These are phyloP conservation scores for Pouteria glomerata DNA, from an alignment of 148 eudicot species.

Conservation along the genomic window DNA sequence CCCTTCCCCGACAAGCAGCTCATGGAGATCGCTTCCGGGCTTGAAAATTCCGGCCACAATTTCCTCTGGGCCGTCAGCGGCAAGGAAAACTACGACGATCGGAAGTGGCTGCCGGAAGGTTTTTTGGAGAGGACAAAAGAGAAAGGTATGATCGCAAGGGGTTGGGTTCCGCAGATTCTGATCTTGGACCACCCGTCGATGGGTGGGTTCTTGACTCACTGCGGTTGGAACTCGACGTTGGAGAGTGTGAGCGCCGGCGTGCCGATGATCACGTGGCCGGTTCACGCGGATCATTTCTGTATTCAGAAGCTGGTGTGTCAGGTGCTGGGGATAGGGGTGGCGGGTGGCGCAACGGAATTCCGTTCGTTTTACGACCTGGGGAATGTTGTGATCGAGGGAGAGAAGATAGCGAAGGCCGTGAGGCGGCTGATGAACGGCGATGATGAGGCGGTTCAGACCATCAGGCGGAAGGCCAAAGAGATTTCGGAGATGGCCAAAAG, in stretches of 20 bases:
- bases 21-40: not conserved
- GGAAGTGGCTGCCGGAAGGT: too few relatives aligned
- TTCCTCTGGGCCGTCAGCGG: not conserved
- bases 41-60: not conserved
- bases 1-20: not conserved
- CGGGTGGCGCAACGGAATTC: not conserved
- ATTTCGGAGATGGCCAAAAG: not conserved
- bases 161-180: not conserved
- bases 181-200: not conserved
- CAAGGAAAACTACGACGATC: not conserved
- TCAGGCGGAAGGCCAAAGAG: not conserved
- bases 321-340: not conserved
- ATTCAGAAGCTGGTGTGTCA: not conserved
- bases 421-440: not conserved
- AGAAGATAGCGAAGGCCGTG: not conserved
- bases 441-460: not conserved
- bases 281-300: not conserved
- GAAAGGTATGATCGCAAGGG: too few relatives aligned
- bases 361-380: not conserved
- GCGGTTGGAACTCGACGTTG: too few relatives aligned
- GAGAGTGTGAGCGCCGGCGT: not conserved
- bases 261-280: not conserved
- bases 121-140: too few relatives aligned
- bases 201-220: too few relatives aligned
- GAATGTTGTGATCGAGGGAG: not conserved